Percentiles rank a stretch among this genome's conserved stretches.
Conservation (phyloP, 1,284 basidiomycete species). For the Malassezia psittaci region DNA sequence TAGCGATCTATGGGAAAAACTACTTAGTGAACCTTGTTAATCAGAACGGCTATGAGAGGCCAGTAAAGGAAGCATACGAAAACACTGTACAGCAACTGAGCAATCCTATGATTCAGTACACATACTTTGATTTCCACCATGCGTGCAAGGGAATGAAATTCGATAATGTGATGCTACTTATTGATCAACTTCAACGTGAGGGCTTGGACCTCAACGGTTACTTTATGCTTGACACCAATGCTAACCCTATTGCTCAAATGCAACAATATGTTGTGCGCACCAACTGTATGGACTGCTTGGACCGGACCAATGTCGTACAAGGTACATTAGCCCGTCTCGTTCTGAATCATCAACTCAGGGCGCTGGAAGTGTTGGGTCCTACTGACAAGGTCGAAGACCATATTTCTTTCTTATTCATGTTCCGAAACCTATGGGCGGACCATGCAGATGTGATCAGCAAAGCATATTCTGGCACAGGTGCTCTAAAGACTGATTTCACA, state of each 20-base stretch:
- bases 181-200: conserved; percentile 62
- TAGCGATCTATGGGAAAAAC: conserved; percentile 67
- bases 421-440: conserved; percentile 95
- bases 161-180: conserved; percentile 75
- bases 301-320: conserved; percentile 94
- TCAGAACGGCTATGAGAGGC: conserved; percentile 85
- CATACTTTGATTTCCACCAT: conserved; percentile 96
- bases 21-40: conserved; percentile 86
- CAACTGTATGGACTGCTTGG: conserved; percentile 69
- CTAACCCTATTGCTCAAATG: conserved; percentile 21
- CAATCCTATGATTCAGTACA: conserved; percentile 65
- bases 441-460: conserved; percentile 84
- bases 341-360: conserved; percentile 62
- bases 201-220: conserved; percentile 55
- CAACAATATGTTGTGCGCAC: conserved; percentile 51
- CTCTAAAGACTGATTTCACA: conserved; percentile 90
- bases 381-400: conserved; percentile 38
- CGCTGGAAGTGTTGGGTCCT: conserved; percentile 36
- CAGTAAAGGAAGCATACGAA: conserved; percentile 93
- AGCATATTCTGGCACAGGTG: conserved; percentile 89
- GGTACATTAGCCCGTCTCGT: conserved; percentile 39
- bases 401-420: conserved; percentile 56
- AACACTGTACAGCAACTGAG: conserved; percentile 58
- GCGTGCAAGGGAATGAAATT: conserved; percentile 93
- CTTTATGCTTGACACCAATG: conserved; percentile 21